Evolutionary conservation across 352 stramenopile genomes (phyloP).

Genomic region (Phytopythium aichiense): DNA sequence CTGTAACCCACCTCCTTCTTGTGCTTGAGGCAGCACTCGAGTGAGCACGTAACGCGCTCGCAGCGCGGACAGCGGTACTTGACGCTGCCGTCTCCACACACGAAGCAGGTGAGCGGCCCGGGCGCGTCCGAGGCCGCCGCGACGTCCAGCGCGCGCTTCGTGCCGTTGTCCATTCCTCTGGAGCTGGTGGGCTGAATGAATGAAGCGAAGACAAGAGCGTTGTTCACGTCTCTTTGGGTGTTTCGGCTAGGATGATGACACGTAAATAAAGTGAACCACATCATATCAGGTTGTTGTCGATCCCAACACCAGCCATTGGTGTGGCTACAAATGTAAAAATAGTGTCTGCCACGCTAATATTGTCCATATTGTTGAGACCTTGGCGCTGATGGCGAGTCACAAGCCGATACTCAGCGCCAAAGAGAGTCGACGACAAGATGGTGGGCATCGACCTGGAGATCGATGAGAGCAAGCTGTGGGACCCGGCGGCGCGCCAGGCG

Average conservation of each 20-base stretch:
- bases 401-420: neutral
- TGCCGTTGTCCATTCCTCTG: slow-evolving; percentile 17
- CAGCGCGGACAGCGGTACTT: slow-evolving; percentile 87
- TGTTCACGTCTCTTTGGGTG: neutral
- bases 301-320: slow-evolving; percentile 1
- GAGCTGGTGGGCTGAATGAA: too few relatives aligned
- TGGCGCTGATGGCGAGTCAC: neutral
- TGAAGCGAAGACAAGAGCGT: neutral
- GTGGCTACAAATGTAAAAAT: neutral
- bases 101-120: slow-evolving; percentile 25
- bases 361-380: neutral
- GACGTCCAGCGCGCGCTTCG: slow-evolving; percentile 30
- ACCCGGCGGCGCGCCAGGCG: slow-evolving; percentile 65
- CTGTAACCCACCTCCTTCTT: slow-evolving; percentile 58
- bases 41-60: slow-evolving; percentile 79
- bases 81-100: slow-evolving; percentile 44
- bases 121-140: slow-evolving; percentile 5
- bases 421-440: slow-evolving; percentile 26
- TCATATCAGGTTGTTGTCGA: neutral
- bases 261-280: neutral
- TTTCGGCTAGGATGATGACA: neutral
- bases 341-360: neutral
- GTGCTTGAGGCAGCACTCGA: slow-evolving; percentile 72
- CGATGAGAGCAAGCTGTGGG: slow-evolving; percentile 85
- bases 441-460: slow-evolving; percentile 85